Conservation (phyloP, 441 rosid species). For the Bocquillonia castaneifolia region DNA sequence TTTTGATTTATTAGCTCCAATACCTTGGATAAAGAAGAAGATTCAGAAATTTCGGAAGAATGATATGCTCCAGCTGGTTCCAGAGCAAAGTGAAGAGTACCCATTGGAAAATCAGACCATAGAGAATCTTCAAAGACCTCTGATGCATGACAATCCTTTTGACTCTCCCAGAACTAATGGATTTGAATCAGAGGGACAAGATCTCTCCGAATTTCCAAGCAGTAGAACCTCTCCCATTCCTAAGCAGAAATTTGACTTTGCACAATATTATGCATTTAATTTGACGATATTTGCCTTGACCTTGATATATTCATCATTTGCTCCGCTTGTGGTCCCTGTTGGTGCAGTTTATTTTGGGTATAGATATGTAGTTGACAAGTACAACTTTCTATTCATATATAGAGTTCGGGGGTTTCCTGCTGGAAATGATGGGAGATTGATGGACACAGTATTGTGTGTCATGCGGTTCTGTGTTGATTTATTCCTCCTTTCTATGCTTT, state of each 20-base stretch:
- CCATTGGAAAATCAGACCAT: constrained; percentile 58
- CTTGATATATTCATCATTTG: constrained; percentile 83
- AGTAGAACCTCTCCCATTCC: constrained; percentile 86
- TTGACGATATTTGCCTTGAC: constrained; percentile 90
- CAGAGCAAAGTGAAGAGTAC: constrained; percentile 77
- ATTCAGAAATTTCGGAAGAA: constrained; percentile 78
- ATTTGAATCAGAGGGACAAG: constrained; percentile 51
- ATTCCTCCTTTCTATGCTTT: constrained; percentile 71
- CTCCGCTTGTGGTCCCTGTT: constrained; percentile 89
- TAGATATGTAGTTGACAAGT: constrained; percentile 88
- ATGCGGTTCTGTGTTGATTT: constrained; percentile 85
- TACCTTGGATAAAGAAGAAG: constrained; percentile 95
- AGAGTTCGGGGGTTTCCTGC: constrained; percentile 94
- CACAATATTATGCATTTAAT: constrained; percentile 90
- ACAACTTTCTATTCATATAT: constrained; percentile 88
- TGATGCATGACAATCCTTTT: constrained; percentile 54
- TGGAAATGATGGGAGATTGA: constrained; percentile 91
- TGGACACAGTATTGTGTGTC: constrained; percentile 79
- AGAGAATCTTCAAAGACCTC: constrained; percentile 61
- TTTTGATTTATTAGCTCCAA: constrained; percentile 77
- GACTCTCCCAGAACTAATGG: constrained; percentile 53
- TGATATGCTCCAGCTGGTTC: constrained; percentile 94
- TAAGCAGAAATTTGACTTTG: constrained; percentile 90
- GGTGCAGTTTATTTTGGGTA: constrained; percentile 91
- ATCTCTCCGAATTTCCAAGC: constrained; percentile 72